phyloP scores from a whole-genome alignment of 1,284 basidiomycete genomes.

The Ustilago trichophora region DNA sequence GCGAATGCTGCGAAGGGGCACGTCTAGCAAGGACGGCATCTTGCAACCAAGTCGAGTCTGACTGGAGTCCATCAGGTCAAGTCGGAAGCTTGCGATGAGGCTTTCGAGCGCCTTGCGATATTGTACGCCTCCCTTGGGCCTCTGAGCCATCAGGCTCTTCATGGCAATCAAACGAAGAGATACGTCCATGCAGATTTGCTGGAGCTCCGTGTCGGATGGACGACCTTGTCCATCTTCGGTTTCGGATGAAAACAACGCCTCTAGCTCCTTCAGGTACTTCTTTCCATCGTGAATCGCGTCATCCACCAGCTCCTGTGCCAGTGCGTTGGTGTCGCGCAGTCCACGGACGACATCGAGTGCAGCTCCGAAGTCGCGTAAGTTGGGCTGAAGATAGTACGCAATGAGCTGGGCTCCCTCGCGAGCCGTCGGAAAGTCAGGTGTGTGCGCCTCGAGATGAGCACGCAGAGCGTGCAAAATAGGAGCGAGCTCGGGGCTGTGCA shows the following conservation, averaged over 20 bases:
- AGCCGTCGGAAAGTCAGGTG: slow-evolving; percentile 32
- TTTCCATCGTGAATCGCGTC: slow-evolving; percentile 29
- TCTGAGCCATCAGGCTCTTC: slow-evolving; percentile 23
- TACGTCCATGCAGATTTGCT: slow-evolving; percentile 30
- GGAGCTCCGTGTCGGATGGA: slow-evolving; percentile 12
- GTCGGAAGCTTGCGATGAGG: slow-evolving; percentile 25
- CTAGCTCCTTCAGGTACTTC: slow-evolving; percentile 9
- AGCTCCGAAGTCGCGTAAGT: slow-evolving; percentile 25
- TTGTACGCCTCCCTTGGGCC: slow-evolving; percentile 26
- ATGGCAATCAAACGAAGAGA: slow-evolving; percentile 31
- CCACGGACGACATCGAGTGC: slow-evolving; percentile 35
- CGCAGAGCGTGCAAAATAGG: slow-evolving; percentile 31
- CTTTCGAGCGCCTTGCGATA: slow-evolving; percentile 35
- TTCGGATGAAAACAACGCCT: background rate
- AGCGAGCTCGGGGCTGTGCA: slow-evolving; percentile 17
- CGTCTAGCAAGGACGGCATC: slow-evolving; percentile 4
- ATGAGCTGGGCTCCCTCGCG: slow-evolving; percentile 38
- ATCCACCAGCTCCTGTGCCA: slow-evolving; percentile 28
- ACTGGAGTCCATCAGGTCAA: slow-evolving; percentile 21
- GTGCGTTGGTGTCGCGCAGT: slow-evolving; percentile 32
- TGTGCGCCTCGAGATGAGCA: slow-evolving; percentile 22
- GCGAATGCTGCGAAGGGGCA: slow-evolving; percentile 23
- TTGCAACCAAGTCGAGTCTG: background rate
- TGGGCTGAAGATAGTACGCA: slow-evolving; percentile 32
- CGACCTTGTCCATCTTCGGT: background rate